phyloP scores from a whole-genome alignment of 2,329 filamentous ascomycete genomes.

The Domatiomyces catenatus region DNA sequence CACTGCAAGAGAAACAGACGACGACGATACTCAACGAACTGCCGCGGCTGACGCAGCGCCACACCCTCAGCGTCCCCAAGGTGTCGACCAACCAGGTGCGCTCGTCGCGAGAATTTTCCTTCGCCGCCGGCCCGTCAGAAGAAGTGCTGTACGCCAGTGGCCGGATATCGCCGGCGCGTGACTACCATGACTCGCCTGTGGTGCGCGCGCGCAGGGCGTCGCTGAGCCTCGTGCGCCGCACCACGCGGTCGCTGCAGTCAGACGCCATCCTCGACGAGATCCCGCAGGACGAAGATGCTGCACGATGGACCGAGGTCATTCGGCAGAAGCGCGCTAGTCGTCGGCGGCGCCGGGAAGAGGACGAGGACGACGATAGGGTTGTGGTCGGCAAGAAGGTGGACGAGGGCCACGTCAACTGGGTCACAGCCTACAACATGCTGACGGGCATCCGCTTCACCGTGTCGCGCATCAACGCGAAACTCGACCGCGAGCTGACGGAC shows the following conservation, averaged over 20 bases:
- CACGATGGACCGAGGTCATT: constrained; percentile 83
- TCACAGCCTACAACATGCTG: constrained; percentile 98
- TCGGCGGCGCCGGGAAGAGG: constrained; percentile 62
- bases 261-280: constrained; percentile 73
- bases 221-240: constrained; percentile 63
- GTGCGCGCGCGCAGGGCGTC: constrained; percentile 58
- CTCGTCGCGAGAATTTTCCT: constrained; percentile 52
- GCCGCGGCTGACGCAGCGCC: constrained; percentile 57
- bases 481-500: constrained; percentile 77
- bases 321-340: constrained; percentile 83
- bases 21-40: constrained; percentile 31
- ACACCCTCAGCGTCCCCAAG: constrained; percentile 78
- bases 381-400: constrained; percentile 96
- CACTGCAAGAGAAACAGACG: constrained; percentile 7
- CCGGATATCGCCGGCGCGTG: constrained; percentile 59
- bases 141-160: constrained; percentile 58
- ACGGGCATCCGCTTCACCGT: constrained; percentile 96
- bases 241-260: constrained; percentile 72
- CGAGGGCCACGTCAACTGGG: constrained; percentile 92
- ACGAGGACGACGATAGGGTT: constrained; percentile 72
- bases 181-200: constrained; percentile 8
- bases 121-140: constrained; percentile 27
- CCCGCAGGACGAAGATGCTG: constrained; percentile 73
- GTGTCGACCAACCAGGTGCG: constrained; percentile 39
- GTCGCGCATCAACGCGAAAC: constrained; percentile 88